Conservation (phyloP, 2,329 filamentous ascomycete genomes). For the Fusarium ambrosium region DNA sequence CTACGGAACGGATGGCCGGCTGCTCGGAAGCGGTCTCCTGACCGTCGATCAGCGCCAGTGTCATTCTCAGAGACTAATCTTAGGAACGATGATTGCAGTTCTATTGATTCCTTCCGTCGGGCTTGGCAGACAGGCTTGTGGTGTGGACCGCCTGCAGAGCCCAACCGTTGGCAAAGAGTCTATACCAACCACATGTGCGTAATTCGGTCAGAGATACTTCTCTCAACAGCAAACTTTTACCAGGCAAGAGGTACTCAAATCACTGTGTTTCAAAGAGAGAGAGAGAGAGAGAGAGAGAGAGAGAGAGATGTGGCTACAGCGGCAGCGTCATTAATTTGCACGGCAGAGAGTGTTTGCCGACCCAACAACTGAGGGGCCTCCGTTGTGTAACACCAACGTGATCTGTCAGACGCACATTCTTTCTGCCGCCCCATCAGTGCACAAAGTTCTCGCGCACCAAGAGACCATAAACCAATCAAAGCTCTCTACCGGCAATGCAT, state of each 20-base stretch:
- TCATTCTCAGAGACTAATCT: background rate
- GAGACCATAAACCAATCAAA: background rate
- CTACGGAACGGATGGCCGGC: background rate
- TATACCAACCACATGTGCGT: background rate
- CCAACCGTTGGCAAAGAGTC: background rate
- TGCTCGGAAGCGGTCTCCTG: background rate
- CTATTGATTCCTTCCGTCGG: background rate
- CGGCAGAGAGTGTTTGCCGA: background rate
- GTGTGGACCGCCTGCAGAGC: background rate
- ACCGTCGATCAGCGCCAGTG: background rate
- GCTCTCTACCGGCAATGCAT: background rate
- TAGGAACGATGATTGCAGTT: background rate
- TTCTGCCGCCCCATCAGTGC: background rate
- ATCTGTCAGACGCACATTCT: background rate
- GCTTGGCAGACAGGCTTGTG: background rate
- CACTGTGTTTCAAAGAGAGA: background rate
- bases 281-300: too few relatives aligned
- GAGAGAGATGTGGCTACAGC: background rate
- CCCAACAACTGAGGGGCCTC: background rate
- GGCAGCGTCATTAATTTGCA: background rate
- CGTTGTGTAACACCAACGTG: background rate
- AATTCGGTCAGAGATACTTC: background rate
- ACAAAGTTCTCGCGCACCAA: background rate
- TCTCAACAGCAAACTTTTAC: background rate
- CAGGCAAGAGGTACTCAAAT: background rate